Evolutionary conservation across 345 rosid genomes (phyloP), one percentile per base, ranked within the genome.

Genomic region (Linum usitatissimum): DNA sequence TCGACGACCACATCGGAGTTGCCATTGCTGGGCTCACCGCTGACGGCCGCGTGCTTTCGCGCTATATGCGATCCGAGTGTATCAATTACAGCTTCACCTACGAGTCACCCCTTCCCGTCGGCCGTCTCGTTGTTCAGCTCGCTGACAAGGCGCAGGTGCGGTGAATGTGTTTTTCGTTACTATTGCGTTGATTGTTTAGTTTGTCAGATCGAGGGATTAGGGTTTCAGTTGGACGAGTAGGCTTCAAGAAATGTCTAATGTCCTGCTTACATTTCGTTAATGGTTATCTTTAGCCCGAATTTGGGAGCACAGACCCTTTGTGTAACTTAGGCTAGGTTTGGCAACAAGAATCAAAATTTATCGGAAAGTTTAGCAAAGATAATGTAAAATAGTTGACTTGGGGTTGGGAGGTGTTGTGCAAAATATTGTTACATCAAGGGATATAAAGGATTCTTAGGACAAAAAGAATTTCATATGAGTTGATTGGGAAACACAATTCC

Each of bases 11-110:
- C 70, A 90, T 94, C 49, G 99, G 99, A 53, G 87, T 94, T 60
- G 95, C 97, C 40, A 94, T 94, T 58, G 92, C 97, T 36, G 99
- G 97, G 9, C 96, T 90, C 61, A 90, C 97, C 38, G 97, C 99
- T 30, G 97, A 90, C 73, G 97, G 99, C 5, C 94, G 99, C 38
- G 99, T 93, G 40, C 84, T 93, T 19, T 90, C 97, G 17, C 91
- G 97, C 13, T 93, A 87, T 65, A 87, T 93, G 99, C 84, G 99
- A 58, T 82, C 95, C 55, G 99, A 93, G 68, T 90, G 97, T 9
- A 87, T 93, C 49, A 93, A 90, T 65, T 84, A 93, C 72, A 70
- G 78, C 5, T 93, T 84, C 69, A 87, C 94, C 42, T 93, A 87
- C 68, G 97, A 93, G 75, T 82, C 97, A n/a, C 92, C 90, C 12